Evolutionary conservation across 495 filamentous ascomycete genomes (phyloP), one percentile per base, ranked within the genome.

Genomic region (Penicillium paradoxum): DNA sequence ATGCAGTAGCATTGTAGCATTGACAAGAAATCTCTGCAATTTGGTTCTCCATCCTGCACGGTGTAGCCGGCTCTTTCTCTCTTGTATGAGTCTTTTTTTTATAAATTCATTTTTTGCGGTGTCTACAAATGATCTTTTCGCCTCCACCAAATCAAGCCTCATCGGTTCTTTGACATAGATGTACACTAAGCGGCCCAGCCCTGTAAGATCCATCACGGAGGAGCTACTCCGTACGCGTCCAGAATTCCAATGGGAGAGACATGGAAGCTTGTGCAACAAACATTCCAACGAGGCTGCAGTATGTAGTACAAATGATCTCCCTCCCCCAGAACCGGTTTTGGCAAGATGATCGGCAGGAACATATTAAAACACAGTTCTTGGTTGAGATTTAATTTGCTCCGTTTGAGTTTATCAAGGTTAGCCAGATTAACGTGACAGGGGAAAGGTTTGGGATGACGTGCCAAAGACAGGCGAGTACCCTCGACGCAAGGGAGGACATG

Each of bases 401-500:
- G 25, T 15, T 34, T 48, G 32, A 27, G 45, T 37, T 48, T 15
- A 37, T 48, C 7, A 6, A 27, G 3, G 24, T 32, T 32, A 32
- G 29, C 13, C 29, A 58, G 46, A 54, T 56, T 49, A 47, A 39
- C 21, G 34, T 39, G 29, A 49, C 43, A 29, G 25, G 24, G 19
- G 32, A 45, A 13, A n/a, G n/a, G 30, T 36, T 36, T 48, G 27
- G 15, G 21, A 49, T 49, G 46, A 49, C 46, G 34, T 49, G 46
- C 46, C 29, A 49, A 33, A 49, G 33, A 27, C 24, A 15, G 9
- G 30, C 14, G 44, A 33, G 44, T 33, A 46, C 45, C 30, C 13
- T 47, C 30, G 30, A 61, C 44, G 58, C 48, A 61, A 61, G 58
- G 58, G 58, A 27, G 29, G n/a, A 38, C 14, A 53, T 49, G 40